Percentiles rank a stretch among this genome's conserved stretches.
Conservation (phyloP, 1,284 basidiomycete species). For the Ceratobasidium sp. region DNA sequence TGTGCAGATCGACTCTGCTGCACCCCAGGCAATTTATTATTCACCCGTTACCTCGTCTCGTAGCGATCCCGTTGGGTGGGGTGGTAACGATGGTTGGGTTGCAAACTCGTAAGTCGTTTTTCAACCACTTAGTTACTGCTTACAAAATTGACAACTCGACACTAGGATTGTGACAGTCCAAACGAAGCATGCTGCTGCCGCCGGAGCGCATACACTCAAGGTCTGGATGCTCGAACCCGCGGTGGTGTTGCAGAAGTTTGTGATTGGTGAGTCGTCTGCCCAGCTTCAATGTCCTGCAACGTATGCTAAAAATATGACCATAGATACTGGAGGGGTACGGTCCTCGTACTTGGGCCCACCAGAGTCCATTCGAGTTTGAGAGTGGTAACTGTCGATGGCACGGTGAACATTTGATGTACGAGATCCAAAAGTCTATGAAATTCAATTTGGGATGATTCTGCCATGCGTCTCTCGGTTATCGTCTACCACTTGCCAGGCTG, state of each 20-base stretch:
- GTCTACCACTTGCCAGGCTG: too few species aligned
- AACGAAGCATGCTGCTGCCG: conserved; percentile 60
- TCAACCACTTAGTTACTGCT: background rate
- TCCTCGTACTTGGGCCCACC: conserved; percentile 73
- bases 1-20: conserved; percentile 66
- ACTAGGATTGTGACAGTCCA: conserved; percentile 59
- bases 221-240: conserved; percentile 73
- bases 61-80: conserved; percentile 66
- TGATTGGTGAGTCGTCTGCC: conserved; percentile 63
- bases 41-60: conserved; percentile 67
- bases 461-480: background rate
- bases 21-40: conserved; percentile 63
- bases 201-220: conserved; percentile 72
- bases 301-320: background rate
- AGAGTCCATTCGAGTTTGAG: conserved; percentile 62
- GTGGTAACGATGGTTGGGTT: conserved; percentile 66
- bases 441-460: background rate
- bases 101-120: conserved; percentile 60
- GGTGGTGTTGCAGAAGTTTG: conserved; percentile 72
- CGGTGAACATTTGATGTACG: too few species aligned
- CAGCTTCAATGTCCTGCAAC: background rate
- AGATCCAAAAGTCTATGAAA: background rate
- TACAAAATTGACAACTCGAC: background rate
- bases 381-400: background rate
- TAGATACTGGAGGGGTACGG: conserved; percentile 69